Evolutionary conservation across 2,329 filamentous ascomycete genomes (phyloP).

Genomic region (Colletotrichum echinochloae): DNA sequence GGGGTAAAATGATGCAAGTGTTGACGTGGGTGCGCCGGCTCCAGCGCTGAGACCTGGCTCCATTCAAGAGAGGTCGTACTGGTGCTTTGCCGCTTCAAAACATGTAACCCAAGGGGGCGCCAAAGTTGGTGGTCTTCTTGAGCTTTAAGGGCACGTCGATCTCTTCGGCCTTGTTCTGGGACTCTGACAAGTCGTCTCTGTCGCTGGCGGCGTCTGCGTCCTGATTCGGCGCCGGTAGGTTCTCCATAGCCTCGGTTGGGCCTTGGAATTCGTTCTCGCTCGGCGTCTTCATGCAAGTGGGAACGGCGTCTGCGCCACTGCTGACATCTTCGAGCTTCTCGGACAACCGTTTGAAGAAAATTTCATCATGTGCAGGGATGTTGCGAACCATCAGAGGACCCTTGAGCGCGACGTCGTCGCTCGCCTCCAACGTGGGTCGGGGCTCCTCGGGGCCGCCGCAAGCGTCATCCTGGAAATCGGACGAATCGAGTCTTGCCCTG

Average conservation of each 20-base stretch:
- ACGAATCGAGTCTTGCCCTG: slow-evolving; percentile 29
- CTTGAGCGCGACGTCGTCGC: slow-evolving; percentile 60
- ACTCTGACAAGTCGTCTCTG: slow-evolving; percentile 44
- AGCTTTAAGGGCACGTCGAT: slow-evolving; percentile 61
- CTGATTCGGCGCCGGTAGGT: slow-evolving; percentile 6
- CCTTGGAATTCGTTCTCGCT: slow-evolving; percentile 46
- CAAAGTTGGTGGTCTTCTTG: slow-evolving; percentile 54
- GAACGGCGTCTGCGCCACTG: slow-evolving; percentile 59
- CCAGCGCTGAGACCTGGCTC: slow-evolving; percentile 17
- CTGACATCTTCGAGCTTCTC: slow-evolving; percentile 65
- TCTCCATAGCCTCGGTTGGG: slow-evolving; percentile 32
- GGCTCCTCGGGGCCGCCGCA: slow-evolving; percentile 43
- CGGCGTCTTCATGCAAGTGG: slow-evolving; percentile 55
- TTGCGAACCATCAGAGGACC: slow-evolving; percentile 68
- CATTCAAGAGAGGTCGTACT: neutral
- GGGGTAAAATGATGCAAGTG: slow-evolving; percentile 20
- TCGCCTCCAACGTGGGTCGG: slow-evolving; percentile 51
- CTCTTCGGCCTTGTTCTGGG: slow-evolving; percentile 48
- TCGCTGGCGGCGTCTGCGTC: slow-evolving; percentile 37
- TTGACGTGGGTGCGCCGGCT: slow-evolving; percentile 16
- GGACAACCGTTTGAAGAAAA: slow-evolving; percentile 63
- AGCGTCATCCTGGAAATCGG: slow-evolving; percentile 34
- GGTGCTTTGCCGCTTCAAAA: slow-evolving; percentile 21
- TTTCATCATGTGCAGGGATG: slow-evolving; percentile 66
- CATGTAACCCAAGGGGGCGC: slow-evolving; percentile 40